Evolutionary conservation across 805 yeast genomes (phyloP).

Genomic region (Saccharomycopsis fermentans): DNA sequence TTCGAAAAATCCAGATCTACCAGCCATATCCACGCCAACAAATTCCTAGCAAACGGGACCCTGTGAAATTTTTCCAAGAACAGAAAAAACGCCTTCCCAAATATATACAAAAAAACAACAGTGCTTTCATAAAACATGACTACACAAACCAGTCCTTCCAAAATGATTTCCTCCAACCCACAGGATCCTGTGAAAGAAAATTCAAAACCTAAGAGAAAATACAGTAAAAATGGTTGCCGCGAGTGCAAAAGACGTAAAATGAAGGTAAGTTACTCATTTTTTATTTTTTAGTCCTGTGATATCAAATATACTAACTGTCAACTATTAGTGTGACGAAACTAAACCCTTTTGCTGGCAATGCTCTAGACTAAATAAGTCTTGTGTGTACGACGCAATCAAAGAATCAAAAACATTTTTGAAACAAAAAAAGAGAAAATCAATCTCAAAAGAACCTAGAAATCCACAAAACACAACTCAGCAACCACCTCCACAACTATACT

Average conservation of each 20-base stretch:
- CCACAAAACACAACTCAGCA: not conserved
- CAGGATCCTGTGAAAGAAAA: not conserved
- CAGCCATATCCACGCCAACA: too few species aligned
- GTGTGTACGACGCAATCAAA: slow-evolving; percentile 29
- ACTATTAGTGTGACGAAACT: slow-evolving; percentile 27
- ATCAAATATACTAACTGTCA: not conserved
- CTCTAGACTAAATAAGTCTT: slow-evolving; percentile 27
- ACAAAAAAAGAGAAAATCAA: not conserved
- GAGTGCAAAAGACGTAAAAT: slow-evolving; percentile 37
- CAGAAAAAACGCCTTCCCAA: too few species aligned
- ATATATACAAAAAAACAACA: too few species aligned
- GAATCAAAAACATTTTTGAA: slow-evolving; percentile 26
- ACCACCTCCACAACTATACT: not conserved
- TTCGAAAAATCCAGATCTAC: too few species aligned
- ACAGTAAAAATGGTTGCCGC: slow-evolving; percentile 36
- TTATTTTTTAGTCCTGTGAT: too few species aligned
- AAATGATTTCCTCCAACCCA: not conserved
- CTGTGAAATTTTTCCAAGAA: too few species aligned
- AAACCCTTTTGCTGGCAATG: slow-evolving; percentile 36
- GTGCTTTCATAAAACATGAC: not conserved
- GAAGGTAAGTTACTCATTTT: slow-evolving; percentile 22
- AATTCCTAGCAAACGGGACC: too few species aligned
- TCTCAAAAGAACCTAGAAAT: not conserved
- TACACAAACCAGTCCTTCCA: not conserved
- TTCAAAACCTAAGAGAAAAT: slow-evolving; percentile 29